phyloP scores from a whole-genome alignment of 2,329 filamentous ascomycete species.

The Fusarium clavum region DNA sequence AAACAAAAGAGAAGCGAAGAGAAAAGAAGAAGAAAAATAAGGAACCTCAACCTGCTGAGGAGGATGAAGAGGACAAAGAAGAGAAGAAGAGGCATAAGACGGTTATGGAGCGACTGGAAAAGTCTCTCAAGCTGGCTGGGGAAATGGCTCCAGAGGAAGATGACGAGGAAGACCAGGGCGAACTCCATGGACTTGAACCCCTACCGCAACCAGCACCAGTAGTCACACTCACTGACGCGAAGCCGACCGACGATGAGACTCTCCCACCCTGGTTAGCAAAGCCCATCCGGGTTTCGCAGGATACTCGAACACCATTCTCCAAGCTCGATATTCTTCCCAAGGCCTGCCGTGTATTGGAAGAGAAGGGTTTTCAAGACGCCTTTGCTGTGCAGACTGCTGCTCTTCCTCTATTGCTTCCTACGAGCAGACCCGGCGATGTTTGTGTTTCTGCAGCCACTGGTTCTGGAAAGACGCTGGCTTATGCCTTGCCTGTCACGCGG shows the following conservation, averaged over 20 bases:
- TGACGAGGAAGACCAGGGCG: slow-evolving; percentile 52
- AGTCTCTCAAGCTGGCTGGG: slow-evolving; percentile 63
- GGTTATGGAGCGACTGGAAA: slow-evolving; percentile 67
- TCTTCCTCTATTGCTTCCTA: slow-evolving; percentile 81
- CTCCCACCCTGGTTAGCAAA: slow-evolving; percentile 84
- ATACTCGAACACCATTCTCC: slow-evolving; percentile 70
- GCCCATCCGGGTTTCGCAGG: slow-evolving; percentile 75
- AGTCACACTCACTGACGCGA: slow-evolving; percentile 62
- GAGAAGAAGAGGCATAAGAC: slow-evolving; percentile 57
- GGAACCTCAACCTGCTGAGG: slow-evolving; percentile 35
- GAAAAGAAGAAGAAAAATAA: slow-evolving; percentile 51
- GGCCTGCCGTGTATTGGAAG: slow-evolving; percentile 70
- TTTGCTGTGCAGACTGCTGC: slow-evolving; percentile 63
- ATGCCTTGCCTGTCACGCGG: slow-evolving; percentile 86
- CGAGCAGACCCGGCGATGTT: slow-evolving; percentile 77
- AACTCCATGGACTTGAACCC: slow-evolving; percentile 79
- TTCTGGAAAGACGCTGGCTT: slow-evolving; percentile 94
- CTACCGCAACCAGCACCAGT: slow-evolving; percentile 81
- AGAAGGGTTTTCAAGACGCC: slow-evolving; percentile 62
- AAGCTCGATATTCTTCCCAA: slow-evolving; percentile 71
- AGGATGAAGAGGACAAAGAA: slow-evolving; percentile 43
- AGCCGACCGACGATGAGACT: slow-evolving; percentile 82
- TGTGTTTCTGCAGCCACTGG: slow-evolving; percentile 94
- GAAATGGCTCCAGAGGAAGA: slow-evolving; percentile 52
- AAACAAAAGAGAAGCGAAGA: slow-evolving; percentile 41